A percentile compares a stretch with the other conserved stretches of the same genome.
Evolutionary conservation across 2,329 filamentous ascomycete species (phyloP).

Genomic region (Cercospora sojina): DNA sequence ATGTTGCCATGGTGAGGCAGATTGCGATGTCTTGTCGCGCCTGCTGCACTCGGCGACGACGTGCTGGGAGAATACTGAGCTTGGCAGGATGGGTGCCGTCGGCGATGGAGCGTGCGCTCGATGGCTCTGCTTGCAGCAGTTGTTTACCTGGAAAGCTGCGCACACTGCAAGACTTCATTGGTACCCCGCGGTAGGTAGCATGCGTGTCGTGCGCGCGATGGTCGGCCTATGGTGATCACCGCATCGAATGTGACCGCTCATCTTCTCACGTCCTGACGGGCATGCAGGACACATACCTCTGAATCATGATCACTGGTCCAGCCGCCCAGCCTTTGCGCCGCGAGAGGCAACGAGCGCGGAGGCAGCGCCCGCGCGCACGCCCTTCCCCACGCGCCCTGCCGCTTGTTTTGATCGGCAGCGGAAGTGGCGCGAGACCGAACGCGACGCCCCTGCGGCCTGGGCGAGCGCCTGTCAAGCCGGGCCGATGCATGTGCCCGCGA

Average conservation of each 20-base stretch:
- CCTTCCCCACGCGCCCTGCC: background rate
- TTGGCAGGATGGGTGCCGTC: background rate
- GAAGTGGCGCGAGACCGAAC: conserved; percentile 14
- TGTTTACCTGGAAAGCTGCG: conserved; percentile 22
- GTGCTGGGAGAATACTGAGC: background rate
- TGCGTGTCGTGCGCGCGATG: conserved; percentile 23
- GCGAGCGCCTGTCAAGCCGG: conserved; percentile 23
- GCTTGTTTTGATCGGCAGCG: background rate
- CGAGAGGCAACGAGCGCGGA: background rate
- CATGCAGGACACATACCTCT: background rate
- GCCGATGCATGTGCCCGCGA: conserved; percentile 20
- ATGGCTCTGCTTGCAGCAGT: background rate
- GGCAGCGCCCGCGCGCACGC: background rate
- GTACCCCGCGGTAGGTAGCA: conserved; percentile 28
- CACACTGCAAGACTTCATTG: conserved; percentile 21
- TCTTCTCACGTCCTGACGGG: background rate
- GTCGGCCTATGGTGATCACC: conserved; percentile 21
- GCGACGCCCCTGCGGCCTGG: conserved; percentile 20
- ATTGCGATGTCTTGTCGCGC: background rate
- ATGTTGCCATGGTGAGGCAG: background rate
- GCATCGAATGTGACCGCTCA: conserved; percentile 26
- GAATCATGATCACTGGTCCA: background rate
- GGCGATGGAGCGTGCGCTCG: background rate
- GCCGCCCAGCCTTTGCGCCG: background rate
- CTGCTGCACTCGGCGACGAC: background rate